Conservation (phyloP, 768 basidiomycete genomes). For the Boletus huronensis region DNA sequence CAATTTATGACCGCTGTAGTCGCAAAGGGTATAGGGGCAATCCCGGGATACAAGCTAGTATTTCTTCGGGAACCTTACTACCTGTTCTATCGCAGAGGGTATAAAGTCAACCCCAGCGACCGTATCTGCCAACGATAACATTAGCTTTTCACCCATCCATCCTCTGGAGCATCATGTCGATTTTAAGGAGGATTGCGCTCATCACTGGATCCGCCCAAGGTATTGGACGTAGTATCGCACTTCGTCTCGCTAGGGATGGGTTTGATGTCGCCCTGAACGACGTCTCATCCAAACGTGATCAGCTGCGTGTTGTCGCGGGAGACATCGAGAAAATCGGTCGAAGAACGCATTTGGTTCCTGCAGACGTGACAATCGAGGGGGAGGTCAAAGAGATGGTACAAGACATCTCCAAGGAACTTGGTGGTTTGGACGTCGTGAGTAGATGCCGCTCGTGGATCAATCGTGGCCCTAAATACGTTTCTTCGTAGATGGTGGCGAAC, state of each 20-base stretch:
- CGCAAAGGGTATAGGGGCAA: too few species aligned
- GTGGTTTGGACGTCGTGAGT: background rate
- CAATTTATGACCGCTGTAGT: background rate
- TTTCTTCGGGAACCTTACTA: too few species aligned
- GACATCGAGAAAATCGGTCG: constrained; percentile 22
- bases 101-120: background rate
- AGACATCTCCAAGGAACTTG: constrained; percentile 29
- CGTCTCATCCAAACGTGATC: constrained; percentile 11
- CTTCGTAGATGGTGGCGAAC: constrained; percentile 12
- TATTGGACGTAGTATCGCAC: constrained; percentile 19
- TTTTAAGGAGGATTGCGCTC: constrained; percentile 16
- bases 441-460: background rate
- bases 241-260: constrained; percentile 12
- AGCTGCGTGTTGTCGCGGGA: constrained; percentile 1
- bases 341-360: constrained; percentile 14
- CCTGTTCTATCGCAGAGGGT: too few species aligned
- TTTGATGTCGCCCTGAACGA: constrained; percentile 28
- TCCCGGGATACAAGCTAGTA: too few species aligned
- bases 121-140: background rate
- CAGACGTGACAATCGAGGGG: constrained; percentile 39
- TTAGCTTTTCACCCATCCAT: background rate
- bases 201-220: constrained; percentile 30
- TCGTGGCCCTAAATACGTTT: background rate
- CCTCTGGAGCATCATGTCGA: background rate
- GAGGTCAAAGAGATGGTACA: constrained; percentile 40